Base-by-base conservation (phyloP, 148 eudicot genomes). In the Rhododendron molle region DNA sequence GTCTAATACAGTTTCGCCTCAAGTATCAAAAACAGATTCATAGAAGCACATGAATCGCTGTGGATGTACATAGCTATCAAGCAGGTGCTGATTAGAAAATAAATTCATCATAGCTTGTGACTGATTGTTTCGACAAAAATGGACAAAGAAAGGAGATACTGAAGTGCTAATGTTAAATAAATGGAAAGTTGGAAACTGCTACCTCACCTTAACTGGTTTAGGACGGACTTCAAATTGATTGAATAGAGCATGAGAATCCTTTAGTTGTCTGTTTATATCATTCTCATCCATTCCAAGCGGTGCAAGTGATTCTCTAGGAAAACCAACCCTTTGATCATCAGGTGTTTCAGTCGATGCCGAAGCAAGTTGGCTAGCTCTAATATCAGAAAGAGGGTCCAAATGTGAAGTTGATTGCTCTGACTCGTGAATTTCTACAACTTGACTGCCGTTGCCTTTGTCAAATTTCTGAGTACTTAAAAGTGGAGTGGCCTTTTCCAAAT, bases 141-240 rank as follows among this genome's bases (percentile, higher is more conserved):
- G 34, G 28, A 83, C 34, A 84, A 47, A 74, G 16, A 46, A 52
- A 43, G 16, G 10, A 32, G 15, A 60, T 71, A n/a, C 34, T 58
- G 5, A 81, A 78, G 49, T 80, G 78, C 86, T 26, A 23, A n/a
- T 69, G 58, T 72, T 5, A 30, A 30, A 60, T 26, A 54, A 16
- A 54, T 1, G 23, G 58, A n/a, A 67, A 20, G 65, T 58, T n/a
- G 40, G 9, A 85, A 77, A 60, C 76, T 26, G 36, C 82, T 36
- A 7, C 83, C 89, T 87, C 83, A 96, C 99, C 91, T 93, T 90
- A 69, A 76, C 84, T 81, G 88, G 85, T 79, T 85, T 85, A 85
- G 79, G 83, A 86, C 90, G 89, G 71, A 88, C 89, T 85, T 93
- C 90, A 58, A 49, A 74, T 83, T 47, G 78, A 84, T 87, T 89